phyloP scores from a whole-genome alignment of 352 stramenopile genomes.

The Thalassiosira livingstoniorum region DNA sequence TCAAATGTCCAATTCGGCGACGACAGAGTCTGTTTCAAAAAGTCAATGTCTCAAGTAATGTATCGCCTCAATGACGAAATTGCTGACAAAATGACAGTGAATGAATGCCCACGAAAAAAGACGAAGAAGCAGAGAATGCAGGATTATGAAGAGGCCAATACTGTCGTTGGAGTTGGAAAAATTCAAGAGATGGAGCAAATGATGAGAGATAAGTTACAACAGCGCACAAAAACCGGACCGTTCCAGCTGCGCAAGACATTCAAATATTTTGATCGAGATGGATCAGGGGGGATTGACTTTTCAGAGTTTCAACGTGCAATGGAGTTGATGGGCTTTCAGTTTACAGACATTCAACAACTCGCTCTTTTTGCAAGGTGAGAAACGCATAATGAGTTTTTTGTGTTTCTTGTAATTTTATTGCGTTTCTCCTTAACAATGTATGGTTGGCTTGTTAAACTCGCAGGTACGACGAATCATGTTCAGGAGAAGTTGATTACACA shows the following conservation, averaged over 20 bases:
- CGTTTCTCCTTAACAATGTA: no score
- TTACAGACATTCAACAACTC: constrained; percentile 72
- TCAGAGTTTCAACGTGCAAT: constrained; percentile 74
- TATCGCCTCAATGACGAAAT: constrained; percentile 63
- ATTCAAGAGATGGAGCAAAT: constrained; percentile 77
- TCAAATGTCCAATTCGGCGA: constrained; percentile 72
- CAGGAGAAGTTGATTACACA: constrained; percentile 72
- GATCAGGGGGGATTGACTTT: constrained; percentile 72
- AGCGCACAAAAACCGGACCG: constrained; percentile 70
- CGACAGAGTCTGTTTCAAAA: constrained; percentile 74
- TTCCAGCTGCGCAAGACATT: constrained; percentile 75
- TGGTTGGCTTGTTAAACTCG: no score
- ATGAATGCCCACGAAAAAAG: constrained; percentile 51
- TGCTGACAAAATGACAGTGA: constrained; percentile 52
- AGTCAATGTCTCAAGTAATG: constrained; percentile 69
- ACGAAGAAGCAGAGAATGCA: constrained; percentile 57
- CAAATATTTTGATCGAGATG: constrained; percentile 78
- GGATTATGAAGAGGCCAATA: constrained; percentile 70
- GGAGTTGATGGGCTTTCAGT: constrained; percentile 77
- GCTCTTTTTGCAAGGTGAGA: constrained; percentile 64
- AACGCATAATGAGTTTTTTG: no score
- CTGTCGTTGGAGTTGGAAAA: constrained; percentile 64
- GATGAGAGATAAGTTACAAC: constrained; percentile 75
- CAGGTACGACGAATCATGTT: constrained; percentile 67
- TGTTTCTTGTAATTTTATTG: no score